Conservation (phyloP, 2,329 filamentous ascomycete genomes). For the Sporothrix humicola region DNA sequence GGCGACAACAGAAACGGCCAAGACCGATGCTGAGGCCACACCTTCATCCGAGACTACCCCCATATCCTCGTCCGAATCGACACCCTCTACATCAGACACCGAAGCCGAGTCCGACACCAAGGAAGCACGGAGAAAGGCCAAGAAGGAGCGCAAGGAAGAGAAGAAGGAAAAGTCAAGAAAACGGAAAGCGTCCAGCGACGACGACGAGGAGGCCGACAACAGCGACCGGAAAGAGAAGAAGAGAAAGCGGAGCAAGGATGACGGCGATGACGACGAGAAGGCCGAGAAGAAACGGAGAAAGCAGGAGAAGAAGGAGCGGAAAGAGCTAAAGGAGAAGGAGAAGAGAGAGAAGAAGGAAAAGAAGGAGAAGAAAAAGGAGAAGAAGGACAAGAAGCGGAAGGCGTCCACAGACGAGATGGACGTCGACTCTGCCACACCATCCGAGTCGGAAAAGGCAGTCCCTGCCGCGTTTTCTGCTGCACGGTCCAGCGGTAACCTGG, state of each 20-base stretch:
- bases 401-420: slow-evolving; percentile 44
- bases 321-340: slow-evolving; percentile 43
- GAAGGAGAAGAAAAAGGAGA: slow-evolving; percentile 46
- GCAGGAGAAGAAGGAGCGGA: slow-evolving; percentile 44
- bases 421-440: slow-evolving; percentile 49
- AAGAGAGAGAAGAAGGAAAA: slow-evolving; percentile 44
- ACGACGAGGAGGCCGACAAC: slow-evolving; percentile 47
- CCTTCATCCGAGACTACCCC: background rate
- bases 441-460: slow-evolving; percentile 43
- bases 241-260: slow-evolving; percentile 42
- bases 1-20: slow-evolving; percentile 6
- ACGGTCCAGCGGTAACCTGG: slow-evolving; percentile 68
- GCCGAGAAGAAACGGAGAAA: slow-evolving; percentile 49
- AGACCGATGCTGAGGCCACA: slow-evolving; percentile 33
- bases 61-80: slow-evolving; percentile 33
- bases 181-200: slow-evolving; percentile 52
- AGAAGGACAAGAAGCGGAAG: slow-evolving; percentile 41
- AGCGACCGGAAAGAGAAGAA: slow-evolving; percentile 46
- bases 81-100: slow-evolving; percentile 4
- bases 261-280: slow-evolving; percentile 39
- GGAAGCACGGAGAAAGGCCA: slow-evolving; percentile 24
- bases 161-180: slow-evolving; percentile 58
- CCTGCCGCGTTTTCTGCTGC: slow-evolving; percentile 37
- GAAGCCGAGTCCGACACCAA: slow-evolving; percentile 20
- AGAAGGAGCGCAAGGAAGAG: slow-evolving; percentile 42